phyloP scores from a whole-genome alignment of 768 basidiomycete genomes.

The Coprinopsis cinerea region DNA sequence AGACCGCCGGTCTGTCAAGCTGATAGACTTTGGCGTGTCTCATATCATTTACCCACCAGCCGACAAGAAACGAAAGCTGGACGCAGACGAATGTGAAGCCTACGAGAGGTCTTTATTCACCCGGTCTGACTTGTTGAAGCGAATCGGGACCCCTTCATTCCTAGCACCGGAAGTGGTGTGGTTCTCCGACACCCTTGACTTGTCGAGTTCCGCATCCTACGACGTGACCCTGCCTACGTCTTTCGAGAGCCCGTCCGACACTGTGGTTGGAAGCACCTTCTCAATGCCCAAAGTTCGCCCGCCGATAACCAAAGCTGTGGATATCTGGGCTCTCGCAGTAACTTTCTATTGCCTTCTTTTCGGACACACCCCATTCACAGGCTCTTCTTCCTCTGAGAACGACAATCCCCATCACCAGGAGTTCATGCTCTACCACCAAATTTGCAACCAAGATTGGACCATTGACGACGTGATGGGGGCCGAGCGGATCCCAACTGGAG shows the following conservation, averaged over 20 bases:
- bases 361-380: constrained; percentile 38
- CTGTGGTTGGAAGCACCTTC: constrained; percentile 12
- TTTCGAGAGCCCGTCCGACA: constrained; percentile 14
- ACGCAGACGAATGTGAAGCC: constrained; percentile 10
- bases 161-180: constrained; percentile 41
- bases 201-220: constrained; percentile 17
- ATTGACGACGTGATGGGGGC: constrained; percentile 33
- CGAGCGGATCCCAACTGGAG: constrained; percentile 29
- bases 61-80: constrained; percentile 10
- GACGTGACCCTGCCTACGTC: constrained; percentile 16
- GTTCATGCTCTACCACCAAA: constrained; percentile 34
- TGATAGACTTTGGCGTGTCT: constrained; percentile 78
- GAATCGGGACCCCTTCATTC: constrained; percentile 38
- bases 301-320: constrained; percentile 40
- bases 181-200: constrained; percentile 25
- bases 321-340: constrained; percentile 41
- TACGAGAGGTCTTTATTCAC: constrained; percentile 29
- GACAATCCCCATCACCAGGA: constrained; percentile 30
- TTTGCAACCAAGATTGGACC: constrained; percentile 36
- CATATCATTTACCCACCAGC: constrained; percentile 23
- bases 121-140: constrained; percentile 31
- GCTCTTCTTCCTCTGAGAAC: constrained; percentile 27
- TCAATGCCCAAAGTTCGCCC: constrained; percentile 24
- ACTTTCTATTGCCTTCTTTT: constrained; percentile 44
- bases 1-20: constrained; percentile 62